Evolutionary conservation across 805 yeast genomes (phyloP), one percentile per base, ranked within the genome.

Genomic region (Sugiyamaella valdiviana): DNA sequence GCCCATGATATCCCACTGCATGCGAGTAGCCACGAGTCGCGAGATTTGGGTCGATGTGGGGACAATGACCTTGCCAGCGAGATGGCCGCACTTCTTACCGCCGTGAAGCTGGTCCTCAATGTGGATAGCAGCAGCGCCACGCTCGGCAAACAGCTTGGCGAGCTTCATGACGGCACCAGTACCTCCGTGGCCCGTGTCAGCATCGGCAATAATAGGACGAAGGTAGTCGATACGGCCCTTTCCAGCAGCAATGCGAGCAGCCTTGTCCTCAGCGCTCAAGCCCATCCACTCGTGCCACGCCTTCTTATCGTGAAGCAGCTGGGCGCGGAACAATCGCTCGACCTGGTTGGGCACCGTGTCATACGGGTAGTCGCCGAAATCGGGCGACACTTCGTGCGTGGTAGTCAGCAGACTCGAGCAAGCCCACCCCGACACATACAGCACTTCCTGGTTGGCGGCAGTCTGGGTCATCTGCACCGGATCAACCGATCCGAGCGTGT

Each of bases 281-380:
- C 56, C 39, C 43, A 64, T 54, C 72, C 73, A 72, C 44, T 70
- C 70, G 48, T 69, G 65, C 59, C 69, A 72, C 1, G 76, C 56
- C 57, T 76, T 77, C 42, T 70, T 70, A 57, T 79, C 85, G 55
- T 79, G 85, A 55, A 78, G 65, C 51, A 65, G 67, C 63, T 79
- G 83, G 1, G 83, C 80, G 54, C 75, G 72, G 62, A 78, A 79
- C 29, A 79, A 57, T 47, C 83, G 68, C 48, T 78, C 80, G 5
- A 78, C 83, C 57, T 79, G 81, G 56, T 77, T 77, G n/a, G 85
- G 85, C 1, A 80, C 83, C 0, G 85, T 80, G 55, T 80, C 80
- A 56, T 80, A 79, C 0, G 85, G 85, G 57, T 80, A 80, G 59
- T 80, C 85, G 17, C 84, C 85, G 60, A 78, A 77, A 58, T 80